Base-by-base conservation (phyloP, 352 stramenopile species). In the Aphanomyces euteiches region DNA sequence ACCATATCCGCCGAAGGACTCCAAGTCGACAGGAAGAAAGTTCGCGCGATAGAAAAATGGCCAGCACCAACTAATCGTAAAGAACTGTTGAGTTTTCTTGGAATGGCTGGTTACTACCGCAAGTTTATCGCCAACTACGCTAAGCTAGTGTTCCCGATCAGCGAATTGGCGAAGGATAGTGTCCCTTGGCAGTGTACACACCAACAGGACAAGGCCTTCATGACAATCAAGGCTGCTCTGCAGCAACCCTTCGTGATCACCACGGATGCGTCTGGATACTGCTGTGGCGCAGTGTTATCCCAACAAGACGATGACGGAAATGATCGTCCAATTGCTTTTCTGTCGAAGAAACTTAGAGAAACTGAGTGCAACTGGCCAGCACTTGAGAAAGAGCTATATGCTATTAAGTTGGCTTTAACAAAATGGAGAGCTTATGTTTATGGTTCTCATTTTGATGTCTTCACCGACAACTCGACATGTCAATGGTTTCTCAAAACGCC, bases 201-300 rank as follows among this genome's bases (percentile, higher is more conserved):
- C 3, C 41, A 48, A 2, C 37, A 76, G 40, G 56, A 73, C 17
- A 41, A 6, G 34, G 59, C 68, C 5, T 75, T 75, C 41, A 63
- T 50, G 10, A 19, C 48, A 3, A 50, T 78, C 39, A 78, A 75
- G 57, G 13, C 21, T 2, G 58, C 63, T n/a, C 41, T 80, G 17
- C 69, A 81, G 70, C 7, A 74, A 28, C 59, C 70, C 4, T 67
- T 69, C 3, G 68, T 83, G 1, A 67, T 83, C 4, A 54, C 72
- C 15, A 67, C 66, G 10, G 54, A 68, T 47, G 66, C 66, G 28
- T 67, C 56, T 8, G 34, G 47, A 10, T 36, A 15, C 41, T 2
- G 39, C 12, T 56, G 65, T 28, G 67, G 56, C 41, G 67, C 41
- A 28, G 67, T 73, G 2, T n/a, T 73, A 13, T 64, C 17, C 1